phyloP scores from a whole-genome alignment of 2,329 filamentous ascomycete species.

The Cordyceps militaris region DNA sequence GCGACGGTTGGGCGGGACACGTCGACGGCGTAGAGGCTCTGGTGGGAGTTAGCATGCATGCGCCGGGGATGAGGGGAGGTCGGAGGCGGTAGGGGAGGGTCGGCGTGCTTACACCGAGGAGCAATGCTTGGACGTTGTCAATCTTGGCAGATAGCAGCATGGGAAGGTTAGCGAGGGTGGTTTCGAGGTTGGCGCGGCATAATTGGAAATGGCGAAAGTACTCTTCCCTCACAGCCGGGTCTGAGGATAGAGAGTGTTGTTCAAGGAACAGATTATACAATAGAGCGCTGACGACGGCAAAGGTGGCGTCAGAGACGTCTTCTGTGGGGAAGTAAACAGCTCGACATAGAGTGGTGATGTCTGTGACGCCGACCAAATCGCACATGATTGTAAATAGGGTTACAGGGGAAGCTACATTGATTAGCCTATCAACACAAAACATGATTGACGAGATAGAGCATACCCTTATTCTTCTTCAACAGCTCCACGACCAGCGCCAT shows the following conservation, averaged over 20 bases:
- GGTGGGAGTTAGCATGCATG: constrained; percentile 9
- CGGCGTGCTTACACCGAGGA: constrained; percentile 43
- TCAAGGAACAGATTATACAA: constrained; percentile 45
- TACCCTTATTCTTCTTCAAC: constrained; percentile 42
- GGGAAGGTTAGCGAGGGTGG: constrained; percentile 43
- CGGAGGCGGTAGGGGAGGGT: neutral
- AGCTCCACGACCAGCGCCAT: constrained; percentile 42
- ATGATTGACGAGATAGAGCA: neutral
- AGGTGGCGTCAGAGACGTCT: constrained; percentile 42
- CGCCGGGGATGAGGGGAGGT: neutral
- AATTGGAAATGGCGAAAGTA: constrained; percentile 32
- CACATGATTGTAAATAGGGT: constrained; percentile 44
- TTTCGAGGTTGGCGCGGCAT: constrained; percentile 44
- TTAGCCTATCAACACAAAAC: constrained; percentile 1
- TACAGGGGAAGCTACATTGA: constrained; percentile 34
- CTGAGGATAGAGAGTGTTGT: constrained; percentile 31
- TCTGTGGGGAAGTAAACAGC: constrained; percentile 46
- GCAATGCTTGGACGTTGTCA: constrained; percentile 50
- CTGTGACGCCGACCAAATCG: constrained; percentile 40
- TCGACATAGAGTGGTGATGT: constrained; percentile 44
- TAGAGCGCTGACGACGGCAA: constrained; percentile 43
- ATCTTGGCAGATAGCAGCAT: constrained; percentile 49
- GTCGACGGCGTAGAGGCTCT: constrained; percentile 57
- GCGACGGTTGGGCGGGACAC: constrained; percentile 54
- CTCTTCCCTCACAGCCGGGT: constrained; percentile 26